phyloP scores from a whole-genome alignment of 1,284 basidiomycete species.

The Trametes hirsuta region DNA sequence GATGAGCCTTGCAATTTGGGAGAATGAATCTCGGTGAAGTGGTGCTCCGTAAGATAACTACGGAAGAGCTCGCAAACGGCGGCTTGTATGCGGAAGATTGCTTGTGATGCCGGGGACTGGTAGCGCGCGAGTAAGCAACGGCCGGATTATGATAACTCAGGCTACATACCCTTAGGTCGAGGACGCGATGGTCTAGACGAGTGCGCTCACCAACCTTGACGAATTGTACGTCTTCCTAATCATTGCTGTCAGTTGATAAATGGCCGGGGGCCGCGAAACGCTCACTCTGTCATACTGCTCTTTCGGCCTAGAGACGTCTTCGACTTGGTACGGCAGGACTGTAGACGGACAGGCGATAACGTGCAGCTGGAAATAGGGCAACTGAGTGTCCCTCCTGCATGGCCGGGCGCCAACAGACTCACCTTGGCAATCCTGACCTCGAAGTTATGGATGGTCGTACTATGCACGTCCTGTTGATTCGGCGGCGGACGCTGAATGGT shows the following conservation, averaged over 20 bases:
- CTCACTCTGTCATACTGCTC: slow-evolving; percentile 23
- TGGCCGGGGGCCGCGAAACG: too few relatives aligned
- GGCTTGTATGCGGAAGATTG: slow-evolving; percentile 71
- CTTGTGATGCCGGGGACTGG: slow-evolving; percentile 63
- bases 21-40: slow-evolving; percentile 71
- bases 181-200: slow-evolving; percentile 67
- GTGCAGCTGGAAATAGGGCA: slow-evolving; percentile 40
- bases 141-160: neutral
- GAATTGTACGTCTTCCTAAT: slow-evolving; percentile 40
- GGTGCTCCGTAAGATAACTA: slow-evolving; percentile 54
- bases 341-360: slow-evolving; percentile 55
- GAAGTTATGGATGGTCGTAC: slow-evolving; percentile 55
- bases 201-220: slow-evolving; percentile 56
- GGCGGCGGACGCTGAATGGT: slow-evolving; percentile 43
- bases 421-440: slow-evolving; percentile 65
- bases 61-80: slow-evolving; percentile 68
- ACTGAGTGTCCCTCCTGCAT: slow-evolving; percentile 13
- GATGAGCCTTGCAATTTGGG: slow-evolving; percentile 75
- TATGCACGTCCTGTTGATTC: slow-evolving; percentile 52
- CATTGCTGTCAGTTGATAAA: slow-evolving; percentile 22
- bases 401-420: slow-evolving; percentile 27
- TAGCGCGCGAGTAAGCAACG: neutral
- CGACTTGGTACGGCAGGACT: slow-evolving; percentile 37
- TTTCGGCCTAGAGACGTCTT: slow-evolving; percentile 45
- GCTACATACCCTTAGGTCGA: slow-evolving; percentile 55